These are phyloP conservation scores for Ophiosphaerella herpotricha DNA, from an alignment of 2,329 filamentous ascomycete species.

Conservation along the genomic window DNA sequence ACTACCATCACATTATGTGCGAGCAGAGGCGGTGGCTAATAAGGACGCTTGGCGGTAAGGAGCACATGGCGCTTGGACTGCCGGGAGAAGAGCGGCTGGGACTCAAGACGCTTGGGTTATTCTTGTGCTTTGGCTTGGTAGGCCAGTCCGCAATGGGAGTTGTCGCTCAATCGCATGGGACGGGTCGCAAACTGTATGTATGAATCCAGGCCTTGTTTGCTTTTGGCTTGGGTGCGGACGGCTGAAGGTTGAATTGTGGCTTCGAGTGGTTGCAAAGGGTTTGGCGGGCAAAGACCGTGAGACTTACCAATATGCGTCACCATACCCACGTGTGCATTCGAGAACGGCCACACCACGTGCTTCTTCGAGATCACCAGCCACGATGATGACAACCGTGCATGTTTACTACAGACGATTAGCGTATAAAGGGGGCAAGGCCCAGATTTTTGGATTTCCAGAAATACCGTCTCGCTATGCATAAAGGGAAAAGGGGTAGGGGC, in stretches of 20 bases:
- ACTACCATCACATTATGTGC: no score
- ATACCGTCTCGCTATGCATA: conserved; percentile 24
- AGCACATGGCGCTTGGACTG: no score
- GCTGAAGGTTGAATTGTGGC: not conserved
- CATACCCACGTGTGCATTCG: conserved; percentile 1
- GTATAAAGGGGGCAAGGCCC: conserved; percentile 5
- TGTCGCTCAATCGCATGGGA: not conserved
- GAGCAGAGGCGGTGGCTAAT: no score
- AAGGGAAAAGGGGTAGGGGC: conserved; percentile 7
- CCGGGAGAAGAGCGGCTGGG: no score
- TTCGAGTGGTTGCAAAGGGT: conserved; percentile 2
- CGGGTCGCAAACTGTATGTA: not conserved
- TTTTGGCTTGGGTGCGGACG: not conserved
- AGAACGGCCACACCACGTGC: conserved; percentile 13
- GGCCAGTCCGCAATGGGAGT: not conserved
- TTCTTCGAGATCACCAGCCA: not conserved
- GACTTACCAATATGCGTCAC: conserved; percentile 24
- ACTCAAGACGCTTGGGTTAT: no score
- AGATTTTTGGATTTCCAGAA: conserved; percentile 12
- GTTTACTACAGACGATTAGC: conserved; percentile 27
- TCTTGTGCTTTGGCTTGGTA: no score
- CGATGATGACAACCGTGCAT: conserved; percentile 12
- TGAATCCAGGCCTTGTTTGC: not conserved
- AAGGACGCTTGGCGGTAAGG: no score
- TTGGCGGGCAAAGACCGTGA: conserved; percentile 1